Conservation (phyloP, 257 asterid genomes). For the Penstemon barbatus region DNA sequence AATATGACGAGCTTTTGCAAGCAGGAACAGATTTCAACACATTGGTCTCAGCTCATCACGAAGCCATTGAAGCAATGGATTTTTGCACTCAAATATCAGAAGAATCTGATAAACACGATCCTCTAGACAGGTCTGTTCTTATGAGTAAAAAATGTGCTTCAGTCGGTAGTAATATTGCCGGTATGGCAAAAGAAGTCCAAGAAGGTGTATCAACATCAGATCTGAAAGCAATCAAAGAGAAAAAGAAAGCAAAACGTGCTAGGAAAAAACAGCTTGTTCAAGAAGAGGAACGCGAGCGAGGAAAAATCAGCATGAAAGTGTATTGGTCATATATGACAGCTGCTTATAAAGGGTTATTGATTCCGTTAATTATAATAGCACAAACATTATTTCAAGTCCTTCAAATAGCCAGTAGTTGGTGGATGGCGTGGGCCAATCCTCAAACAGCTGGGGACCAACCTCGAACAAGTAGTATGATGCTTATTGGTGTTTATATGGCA, state of each 20-base stretch:
- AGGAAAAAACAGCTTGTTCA: conserved; percentile 94
- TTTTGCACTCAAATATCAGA: conserved; percentile 57
- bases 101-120: conserved; percentile 58
- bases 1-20: conserved; percentile 90
- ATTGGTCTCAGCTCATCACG: conserved; percentile 90
- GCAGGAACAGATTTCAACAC: conserved; percentile 93
- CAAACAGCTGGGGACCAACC: conserved; percentile 83
- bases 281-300: conserved; percentile 97
- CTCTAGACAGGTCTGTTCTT: conserved; percentile 50
- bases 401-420: conserved; percentile 98
- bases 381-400: conserved; percentile 93
- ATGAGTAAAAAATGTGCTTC: conserved; percentile 59
- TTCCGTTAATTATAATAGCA: conserved; percentile 85
- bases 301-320: conserved; percentile 97
- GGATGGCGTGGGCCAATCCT: conserved; percentile 99
- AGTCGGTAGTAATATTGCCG: conserved; percentile 48
- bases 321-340: conserved; percentile 90
- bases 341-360: conserved; percentile 87
- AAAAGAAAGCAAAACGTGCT: conserved; percentile 83
- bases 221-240: conserved; percentile 77
- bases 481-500: conserved; percentile 86
- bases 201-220: conserved; percentile 72
- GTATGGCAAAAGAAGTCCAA: conserved; percentile 57
- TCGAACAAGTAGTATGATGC: conserved; percentile 69
- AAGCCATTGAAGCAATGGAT: conserved; percentile 98